Evolutionary conservation across 768 basidiomycete genomes (phyloP).

Genomic region (Scleroderma bovista): DNA sequence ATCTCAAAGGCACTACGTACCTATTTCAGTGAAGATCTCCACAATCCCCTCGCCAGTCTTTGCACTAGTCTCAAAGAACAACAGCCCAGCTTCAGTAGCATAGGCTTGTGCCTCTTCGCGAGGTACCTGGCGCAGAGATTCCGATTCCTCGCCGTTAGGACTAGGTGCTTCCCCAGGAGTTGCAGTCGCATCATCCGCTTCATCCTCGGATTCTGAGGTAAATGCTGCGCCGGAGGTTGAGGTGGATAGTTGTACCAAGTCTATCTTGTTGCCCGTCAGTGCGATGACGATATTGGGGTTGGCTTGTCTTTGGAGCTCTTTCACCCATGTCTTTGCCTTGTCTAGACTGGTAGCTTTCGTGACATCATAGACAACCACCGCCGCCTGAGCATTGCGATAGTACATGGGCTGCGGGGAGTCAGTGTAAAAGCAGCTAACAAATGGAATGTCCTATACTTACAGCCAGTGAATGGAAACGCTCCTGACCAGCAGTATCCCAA

Average conservation of each 20-base stretch:
- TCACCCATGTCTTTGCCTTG: slow-evolving; percentile 99
- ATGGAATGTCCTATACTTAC: slow-evolving; percentile 41
- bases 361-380: slow-evolving; percentile 97
- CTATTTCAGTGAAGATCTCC: slow-evolving; percentile 97
- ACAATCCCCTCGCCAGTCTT: slow-evolving; percentile 95
- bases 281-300: slow-evolving; percentile 99
- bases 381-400: slow-evolving; percentile 96
- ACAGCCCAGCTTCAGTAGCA: slow-evolving; percentile 86
- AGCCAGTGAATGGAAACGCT: slow-evolving; percentile 96
- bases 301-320: slow-evolving; percentile 97
- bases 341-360: slow-evolving; percentile 94
- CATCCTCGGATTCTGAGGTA: slow-evolving; percentile 73
- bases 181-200: slow-evolving; percentile 88
- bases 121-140: slow-evolving; percentile 83
- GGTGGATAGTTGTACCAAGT: slow-evolving; percentile 70
- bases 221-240: slow-evolving; percentile 44
- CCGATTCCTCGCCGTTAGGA: slow-evolving; percentile 49
- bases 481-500: slow-evolving; percentile 95
- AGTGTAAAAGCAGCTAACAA: slow-evolving; percentile 3
- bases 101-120: slow-evolving; percentile 95
- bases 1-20: slow-evolving; percentile 38
- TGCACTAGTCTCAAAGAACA: slow-evolving; percentile 97
- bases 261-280: slow-evolving; percentile 95
- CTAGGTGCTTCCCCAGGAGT: slow-evolving; percentile 68
- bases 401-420: slow-evolving; percentile 78